Evolutionary conservation across 371 early-diverging fungal species (phyloP).

Genomic region (Mucor indicus): DNA sequence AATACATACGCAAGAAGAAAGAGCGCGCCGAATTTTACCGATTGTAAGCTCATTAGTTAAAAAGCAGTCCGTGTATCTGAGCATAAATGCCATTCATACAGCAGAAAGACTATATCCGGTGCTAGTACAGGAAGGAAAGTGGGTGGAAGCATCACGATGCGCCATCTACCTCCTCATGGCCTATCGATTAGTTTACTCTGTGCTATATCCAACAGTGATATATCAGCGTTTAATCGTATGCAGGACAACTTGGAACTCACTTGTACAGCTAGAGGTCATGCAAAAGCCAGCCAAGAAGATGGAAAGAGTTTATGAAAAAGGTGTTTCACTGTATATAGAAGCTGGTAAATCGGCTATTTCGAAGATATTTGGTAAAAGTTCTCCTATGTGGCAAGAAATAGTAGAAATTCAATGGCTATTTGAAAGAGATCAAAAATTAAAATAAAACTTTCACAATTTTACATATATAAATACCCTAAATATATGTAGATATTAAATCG

Average conservation of each 20-base stretch:
- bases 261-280: conserved; percentile 43
- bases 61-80: background rate
- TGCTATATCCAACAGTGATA: conserved; percentile 62
- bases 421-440: conserved; percentile 41
- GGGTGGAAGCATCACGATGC: conserved; percentile 51
- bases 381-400: conserved; percentile 32
- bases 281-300: conserved; percentile 31
- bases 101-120: background rate
- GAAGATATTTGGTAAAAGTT: conserved; percentile 27
- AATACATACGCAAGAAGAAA: background rate
- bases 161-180: conserved; percentile 57
- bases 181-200: conserved; percentile 63
- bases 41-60: background rate
- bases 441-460: too few relatives aligned
- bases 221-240: conserved; percentile 55
- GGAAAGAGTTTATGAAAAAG: conserved; percentile 31
- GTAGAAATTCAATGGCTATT: conserved; percentile 42
- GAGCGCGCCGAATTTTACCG: background rate
- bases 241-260: conserved; percentile 61
- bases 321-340: conserved; percentile 32
- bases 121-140: conserved; percentile 8
- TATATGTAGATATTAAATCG: too few relatives aligned
- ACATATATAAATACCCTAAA: too few relatives aligned
- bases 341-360: conserved; percentile 19
- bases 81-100: conserved; percentile 1